These are phyloP conservation scores for Brachypodium distachyon DNA, from an alignment of 202 grass and related monocot genomes.

Conservation along the genomic window DNA sequence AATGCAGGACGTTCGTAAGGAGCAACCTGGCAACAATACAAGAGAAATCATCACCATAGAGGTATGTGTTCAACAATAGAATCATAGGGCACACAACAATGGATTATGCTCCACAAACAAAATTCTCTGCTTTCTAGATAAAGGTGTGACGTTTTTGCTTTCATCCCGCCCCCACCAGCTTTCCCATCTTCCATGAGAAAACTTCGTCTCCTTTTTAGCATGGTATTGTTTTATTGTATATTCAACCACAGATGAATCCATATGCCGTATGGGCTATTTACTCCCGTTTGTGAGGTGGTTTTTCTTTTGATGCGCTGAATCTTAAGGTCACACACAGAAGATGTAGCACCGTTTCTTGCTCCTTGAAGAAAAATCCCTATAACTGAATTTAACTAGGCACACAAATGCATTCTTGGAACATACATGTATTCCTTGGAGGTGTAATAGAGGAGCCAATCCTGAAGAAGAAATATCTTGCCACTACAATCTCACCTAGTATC, in stretches of 20 bases:
- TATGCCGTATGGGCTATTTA: not conserved
- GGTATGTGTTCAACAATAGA: not conserved
- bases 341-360: not conserved
- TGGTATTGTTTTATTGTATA: too few relatives aligned
- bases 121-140: not conserved
- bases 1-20: constrained; percentile 95
- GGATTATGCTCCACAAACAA: not conserved
- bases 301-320: too few relatives aligned
- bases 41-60: not conserved
- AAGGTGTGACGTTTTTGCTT: not conserved
- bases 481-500: not conserved
- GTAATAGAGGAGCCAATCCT: not conserved
- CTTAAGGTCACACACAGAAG: not conserved
- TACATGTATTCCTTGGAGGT: not conserved
- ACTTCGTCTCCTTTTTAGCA: not conserved
- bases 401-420: not conserved
- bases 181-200: not conserved
- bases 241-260: not conserved
- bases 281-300: too few relatives aligned
- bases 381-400: not conserved
- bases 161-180: not conserved
- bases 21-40: constrained; percentile 55
- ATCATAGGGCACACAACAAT: not conserved
- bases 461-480: not conserved
- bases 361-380: not conserved